Percentiles rank a stretch among this genome's conserved stretches.
These are phyloP conservation scores for Thalassiosira livingstoniorum DNA, from an alignment of 352 stramenopile species.

Conservation along the genomic window DNA sequence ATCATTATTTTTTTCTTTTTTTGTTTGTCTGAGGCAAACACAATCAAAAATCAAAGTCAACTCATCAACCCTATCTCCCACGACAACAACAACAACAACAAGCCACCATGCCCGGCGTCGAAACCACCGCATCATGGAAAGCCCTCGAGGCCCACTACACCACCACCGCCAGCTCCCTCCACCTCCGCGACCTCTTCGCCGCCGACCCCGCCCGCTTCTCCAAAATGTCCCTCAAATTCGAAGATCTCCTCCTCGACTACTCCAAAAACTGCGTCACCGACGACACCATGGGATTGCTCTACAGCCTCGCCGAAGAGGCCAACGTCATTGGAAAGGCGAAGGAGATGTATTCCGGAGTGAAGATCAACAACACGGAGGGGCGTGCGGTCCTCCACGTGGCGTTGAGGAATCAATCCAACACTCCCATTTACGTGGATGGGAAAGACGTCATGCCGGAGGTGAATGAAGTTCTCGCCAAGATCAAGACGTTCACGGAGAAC, in stretches of 20 bases:
- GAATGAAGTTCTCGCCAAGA: slow-evolving; percentile 84
- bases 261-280: slow-evolving; percentile 87
- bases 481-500: slow-evolving; percentile 91
- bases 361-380: slow-evolving; percentile 97
- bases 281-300: slow-evolving; percentile 86
- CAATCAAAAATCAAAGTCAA: too few species aligned
- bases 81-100: too few species aligned
- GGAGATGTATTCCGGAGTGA: slow-evolving; percentile 93
- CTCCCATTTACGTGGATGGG: slow-evolving; percentile 91
- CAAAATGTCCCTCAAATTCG: slow-evolving; percentile 73
- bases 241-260: slow-evolving; percentile 90
- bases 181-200: slow-evolving; percentile 77
- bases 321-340: slow-evolving; percentile 79
- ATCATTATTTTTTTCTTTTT: too few species aligned
- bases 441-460: slow-evolving; percentile 91
- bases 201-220: slow-evolving; percentile 70
- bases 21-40: too few species aligned
- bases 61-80: too few species aligned
- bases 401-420: slow-evolving; percentile 89
- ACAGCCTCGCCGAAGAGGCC: slow-evolving; percentile 74
- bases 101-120: slow-evolving; percentile 66
- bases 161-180: slow-evolving; percentile 51
- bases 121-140: slow-evolving; percentile 68
- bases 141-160: slow-evolving; percentile 71
- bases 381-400: slow-evolving; percentile 97